Evolutionary conservation across 495 filamentous ascomycete species (phyloP).

Genomic region (Copromyces sp.): DNA sequence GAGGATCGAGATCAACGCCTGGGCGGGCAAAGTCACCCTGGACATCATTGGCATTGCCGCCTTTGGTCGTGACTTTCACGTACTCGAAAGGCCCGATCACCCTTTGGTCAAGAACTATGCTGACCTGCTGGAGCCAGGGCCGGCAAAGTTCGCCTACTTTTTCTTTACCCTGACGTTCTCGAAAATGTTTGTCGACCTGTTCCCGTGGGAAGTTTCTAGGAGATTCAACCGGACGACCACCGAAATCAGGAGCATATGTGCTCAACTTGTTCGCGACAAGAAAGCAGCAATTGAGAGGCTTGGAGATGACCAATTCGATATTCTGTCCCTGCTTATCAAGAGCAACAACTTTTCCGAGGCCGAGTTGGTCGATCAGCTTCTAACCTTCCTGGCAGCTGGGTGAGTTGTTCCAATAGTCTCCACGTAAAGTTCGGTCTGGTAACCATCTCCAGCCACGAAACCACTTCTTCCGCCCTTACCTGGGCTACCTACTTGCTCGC

Average conservation of each 20-base stretch:
- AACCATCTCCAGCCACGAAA: slow-evolving; percentile 54
- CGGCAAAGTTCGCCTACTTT: slow-evolving; percentile 30
- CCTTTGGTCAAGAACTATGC: slow-evolving; percentile 57
- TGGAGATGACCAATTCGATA: slow-evolving; percentile 51
- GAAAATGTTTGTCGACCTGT: slow-evolving; percentile 30
- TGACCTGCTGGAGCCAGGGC: slow-evolving; percentile 37
- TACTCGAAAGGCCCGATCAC: slow-evolving; percentile 50
- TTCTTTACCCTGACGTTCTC: slow-evolving; percentile 39
- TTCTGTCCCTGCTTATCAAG: slow-evolving; percentile 67
- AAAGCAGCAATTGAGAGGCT: slow-evolving; percentile 44
- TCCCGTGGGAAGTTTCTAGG: slow-evolving; percentile 56
- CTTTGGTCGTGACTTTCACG: slow-evolving; percentile 65
- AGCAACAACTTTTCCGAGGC: slow-evolving; percentile 66
- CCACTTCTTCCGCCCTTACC: slow-evolving; percentile 40
- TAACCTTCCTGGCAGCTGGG: slow-evolving; percentile 76
- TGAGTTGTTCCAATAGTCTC: background rate
- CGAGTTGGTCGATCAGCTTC: slow-evolving; percentile 73
- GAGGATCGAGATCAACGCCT: slow-evolving; percentile 53
- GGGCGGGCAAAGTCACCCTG: slow-evolving; percentile 63
- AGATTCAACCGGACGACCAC: slow-evolving; percentile 42
- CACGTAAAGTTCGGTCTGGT: background rate
- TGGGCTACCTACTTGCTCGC: slow-evolving; percentile 41
- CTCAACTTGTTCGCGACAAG: slow-evolving; percentile 55
- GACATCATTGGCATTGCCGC: slow-evolving; percentile 81
- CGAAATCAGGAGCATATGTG: slow-evolving; percentile 49